Evolutionary conservation across 2,329 filamentous ascomycete species (phyloP).

Genomic region (Hortaea werneckii): DNA sequence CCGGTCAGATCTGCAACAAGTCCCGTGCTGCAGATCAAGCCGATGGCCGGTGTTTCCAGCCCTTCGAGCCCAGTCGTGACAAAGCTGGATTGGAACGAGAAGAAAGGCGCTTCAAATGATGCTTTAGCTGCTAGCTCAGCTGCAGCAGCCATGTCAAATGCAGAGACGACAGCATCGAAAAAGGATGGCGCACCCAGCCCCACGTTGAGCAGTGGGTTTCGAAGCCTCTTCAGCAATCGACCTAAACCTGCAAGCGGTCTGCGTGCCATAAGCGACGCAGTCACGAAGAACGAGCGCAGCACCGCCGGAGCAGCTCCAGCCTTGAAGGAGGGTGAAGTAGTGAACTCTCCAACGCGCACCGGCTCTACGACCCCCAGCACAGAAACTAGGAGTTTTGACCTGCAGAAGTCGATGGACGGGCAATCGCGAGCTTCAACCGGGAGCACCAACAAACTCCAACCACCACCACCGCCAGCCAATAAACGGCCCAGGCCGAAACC

Average conservation of each 20-base stretch:
- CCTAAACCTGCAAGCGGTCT: conserved; percentile 54
- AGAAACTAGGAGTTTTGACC: conserved; percentile 34
- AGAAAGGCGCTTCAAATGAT: conserved; percentile 11
- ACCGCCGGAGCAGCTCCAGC: background rate
- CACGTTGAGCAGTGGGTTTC: conserved; percentile 17
- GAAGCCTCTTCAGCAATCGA: conserved; percentile 24
- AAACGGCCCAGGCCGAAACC: conserved; percentile 31
- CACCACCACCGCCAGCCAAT: conserved; percentile 16
- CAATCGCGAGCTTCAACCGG: conserved; percentile 35
- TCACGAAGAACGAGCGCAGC: conserved; percentile 43
- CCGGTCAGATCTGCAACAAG: conserved; percentile 17
- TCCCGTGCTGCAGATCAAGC: conserved; percentile 18
- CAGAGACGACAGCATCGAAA: conserved; percentile 23
- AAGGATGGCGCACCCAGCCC: conserved; percentile 17
- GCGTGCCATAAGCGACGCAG: conserved; percentile 70
- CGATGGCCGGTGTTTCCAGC: conserved; percentile 31
- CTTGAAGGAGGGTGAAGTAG: conserved; percentile 38
- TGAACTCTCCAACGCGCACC: conserved; percentile 60
- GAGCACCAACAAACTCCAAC: conserved; percentile 28
- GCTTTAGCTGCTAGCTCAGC: background rate
- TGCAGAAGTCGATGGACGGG: conserved; percentile 22
- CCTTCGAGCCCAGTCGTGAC: conserved; percentile 46
- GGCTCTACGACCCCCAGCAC: conserved; percentile 61
- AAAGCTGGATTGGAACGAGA: conserved; percentile 43
- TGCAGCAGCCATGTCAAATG: background rate